Base-by-base conservation (phyloP, 1,139 yeast genomes). In the Scheffersomyces illinoinensis region DNA sequence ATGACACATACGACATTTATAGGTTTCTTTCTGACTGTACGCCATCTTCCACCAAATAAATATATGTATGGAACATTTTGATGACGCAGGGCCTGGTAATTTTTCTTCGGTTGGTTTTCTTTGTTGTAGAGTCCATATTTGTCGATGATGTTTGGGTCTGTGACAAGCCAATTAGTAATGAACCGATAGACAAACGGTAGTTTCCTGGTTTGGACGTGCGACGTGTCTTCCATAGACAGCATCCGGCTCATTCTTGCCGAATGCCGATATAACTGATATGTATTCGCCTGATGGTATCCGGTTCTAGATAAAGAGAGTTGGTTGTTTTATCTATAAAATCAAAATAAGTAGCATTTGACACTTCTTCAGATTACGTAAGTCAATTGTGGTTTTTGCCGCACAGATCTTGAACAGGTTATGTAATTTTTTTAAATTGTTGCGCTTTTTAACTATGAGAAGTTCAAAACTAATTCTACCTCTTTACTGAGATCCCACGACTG, bases 41-140 rank as follows among this genome's bases (percentile, higher is more conserved):
- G 73, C 53, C 87, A 69, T 50, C 93, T 72, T 0, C 96, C 96
- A 6, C 96, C 96, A 58, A 85, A 75, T 4, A 88, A 71, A 70
- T 83, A 90, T 3, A 84, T 58, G 54, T 74, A 74, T 50, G 74
- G 75, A 53, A 71, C 66, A n/a, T 71, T 72, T 1, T 67, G 69
- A 63, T 75, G 69, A 43, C 67, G 63, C 58, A 71, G 78, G 7
- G 70, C 71, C 67, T 77, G 84, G 74, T 81, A 71, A 66, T 78
- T 74, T 67, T 71, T 61, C 52, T 56, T 58, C 5, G 55, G 39
- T 14, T 58, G 54, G 5, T 56, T 53, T 14, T 64, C 52, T 33
- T 55, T 52, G 5, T 56, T 55, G n/a, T 48, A 48, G 14, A 55
- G 53, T 17, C 50, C n/a, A 26, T 57, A 56, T 33, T 57, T 57